A percentile compares a stretch with the other conserved stretches of the same genome.
phyloP scores from a whole-genome alignment of 805 yeast genomes.

The Starmera caribaea region DNA sequence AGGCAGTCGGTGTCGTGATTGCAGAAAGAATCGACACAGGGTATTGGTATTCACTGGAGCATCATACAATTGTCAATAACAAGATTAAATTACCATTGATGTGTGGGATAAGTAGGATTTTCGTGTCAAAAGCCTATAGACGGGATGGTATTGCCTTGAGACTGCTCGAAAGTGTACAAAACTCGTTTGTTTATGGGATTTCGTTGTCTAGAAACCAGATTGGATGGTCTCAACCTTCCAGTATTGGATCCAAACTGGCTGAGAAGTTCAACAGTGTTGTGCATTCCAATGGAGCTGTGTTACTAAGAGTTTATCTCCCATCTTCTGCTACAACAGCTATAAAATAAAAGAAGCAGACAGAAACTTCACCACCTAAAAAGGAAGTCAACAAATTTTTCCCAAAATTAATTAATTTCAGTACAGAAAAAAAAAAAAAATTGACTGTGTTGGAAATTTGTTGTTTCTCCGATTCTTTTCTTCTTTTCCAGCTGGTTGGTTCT shows the following conservation, averaged over 20 bases:
- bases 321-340: too few species aligned
- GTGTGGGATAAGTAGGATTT: conserved; percentile 42
- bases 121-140: conserved; percentile 36
- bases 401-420: too few species aligned
- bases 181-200: conserved; percentile 40
- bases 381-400: too few species aligned
- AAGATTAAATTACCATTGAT: conserved; percentile 27
- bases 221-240: conserved; percentile 70
- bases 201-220: conserved; percentile 31
- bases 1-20: conserved; percentile 48
- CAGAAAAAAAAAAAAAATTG: too few species aligned
- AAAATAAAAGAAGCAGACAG: too few species aligned
- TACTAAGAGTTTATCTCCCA: too few species aligned
- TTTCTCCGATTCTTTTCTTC: too few species aligned
- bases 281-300: conserved; percentile 21
- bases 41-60: conserved; percentile 43
- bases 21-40: conserved; percentile 39
- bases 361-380: too few species aligned
- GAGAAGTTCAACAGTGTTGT: conserved; percentile 40
- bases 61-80: conserved; percentile 15
- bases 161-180: conserved; percentile 34
- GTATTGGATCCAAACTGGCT: conserved; percentile 53
- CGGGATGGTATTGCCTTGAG: conserved; percentile 38
- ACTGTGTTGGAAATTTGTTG: too few species aligned
- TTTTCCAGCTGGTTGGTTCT: too few species aligned